phyloP scores from a whole-genome alignment of 257 asterid genomes.

The Scutellaria baicalensis region DNA sequence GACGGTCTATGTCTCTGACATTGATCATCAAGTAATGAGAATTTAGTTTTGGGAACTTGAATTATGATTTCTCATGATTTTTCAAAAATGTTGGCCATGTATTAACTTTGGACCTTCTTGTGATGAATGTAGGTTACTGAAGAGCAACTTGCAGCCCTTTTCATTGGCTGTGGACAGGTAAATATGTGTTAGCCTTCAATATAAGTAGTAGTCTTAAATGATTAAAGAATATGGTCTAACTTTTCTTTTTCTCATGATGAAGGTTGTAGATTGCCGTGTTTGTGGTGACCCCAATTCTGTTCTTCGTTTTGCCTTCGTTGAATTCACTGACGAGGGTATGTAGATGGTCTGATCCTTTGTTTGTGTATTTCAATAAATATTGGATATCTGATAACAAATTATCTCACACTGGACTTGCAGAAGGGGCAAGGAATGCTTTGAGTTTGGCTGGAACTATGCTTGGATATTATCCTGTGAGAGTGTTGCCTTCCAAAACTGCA shows the following conservation, averaged over 20 bases:
- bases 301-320: constrained; percentile 66
- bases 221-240: not conserved
- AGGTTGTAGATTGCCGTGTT: constrained; percentile 81
- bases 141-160: constrained; percentile 69
- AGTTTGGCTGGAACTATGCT: constrained; percentile 73
- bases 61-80: not conserved
- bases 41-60: not conserved
- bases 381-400: not conserved
- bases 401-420: constrained; percentile 30
- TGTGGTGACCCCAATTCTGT: constrained; percentile 86
- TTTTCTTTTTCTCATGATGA: constrained; percentile 4
- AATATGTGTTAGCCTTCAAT: not conserved
- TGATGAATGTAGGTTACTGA: constrained; percentile 51
- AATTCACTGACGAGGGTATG: constrained; percentile 70
- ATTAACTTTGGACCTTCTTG: not conserved
- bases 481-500: constrained; percentile 77
- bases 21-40: constrained; percentile 64
- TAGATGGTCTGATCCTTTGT: not conserved
- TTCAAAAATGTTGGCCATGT: not conserved
- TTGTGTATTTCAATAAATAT: not conserved
- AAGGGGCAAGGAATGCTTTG: constrained; percentile 66
- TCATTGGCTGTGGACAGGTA: constrained; percentile 63
- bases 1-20: constrained; percentile 70
- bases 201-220: not conserved
- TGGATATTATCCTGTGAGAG: constrained; percentile 70